These are phyloP conservation scores for Blastobotrys petasosporus DNA, from an alignment of 1,139 yeast genomes.

Conservation along the genomic window DNA sequence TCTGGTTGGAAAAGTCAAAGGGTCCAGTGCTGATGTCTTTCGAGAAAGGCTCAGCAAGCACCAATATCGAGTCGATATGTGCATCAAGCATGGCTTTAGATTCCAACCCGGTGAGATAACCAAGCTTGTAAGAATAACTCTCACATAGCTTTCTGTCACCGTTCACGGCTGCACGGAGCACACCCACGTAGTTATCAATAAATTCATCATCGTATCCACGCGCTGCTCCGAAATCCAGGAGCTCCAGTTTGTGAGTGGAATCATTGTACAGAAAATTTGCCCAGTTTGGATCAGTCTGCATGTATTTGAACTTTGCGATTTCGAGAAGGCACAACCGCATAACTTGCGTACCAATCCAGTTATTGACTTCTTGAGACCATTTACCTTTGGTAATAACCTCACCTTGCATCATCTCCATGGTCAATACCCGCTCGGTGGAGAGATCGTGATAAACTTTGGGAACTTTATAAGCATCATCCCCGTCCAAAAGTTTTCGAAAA, in stretches of 20 bases:
- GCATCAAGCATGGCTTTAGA: constrained; percentile 83
- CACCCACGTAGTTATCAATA: constrained; percentile 59
- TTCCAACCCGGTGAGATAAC: constrained; percentile 89
- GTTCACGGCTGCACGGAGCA: constrained; percentile 70
- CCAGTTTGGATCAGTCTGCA: constrained; percentile 99
- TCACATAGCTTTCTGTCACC: constrained; percentile 63
- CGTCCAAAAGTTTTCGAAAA: constrained; percentile 55
- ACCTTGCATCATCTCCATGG: constrained; percentile 89
- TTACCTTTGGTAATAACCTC: constrained; percentile 72
- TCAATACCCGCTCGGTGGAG: constrained; percentile 76
- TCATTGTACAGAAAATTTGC: constrained; percentile 87
- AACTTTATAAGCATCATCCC: constrained; percentile 67
- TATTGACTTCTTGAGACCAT: constrained; percentile 65
- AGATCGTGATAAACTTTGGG: constrained; percentile 75
- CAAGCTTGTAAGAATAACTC: constrained; percentile 62
- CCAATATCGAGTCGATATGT: constrained; percentile 85
- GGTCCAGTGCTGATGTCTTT: constrained; percentile 41
- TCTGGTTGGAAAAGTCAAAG: constrained; percentile 75
- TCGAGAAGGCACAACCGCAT: constrained; percentile 85
- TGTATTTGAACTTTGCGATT: constrained; percentile 75
- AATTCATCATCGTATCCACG: constrained; percentile 69
- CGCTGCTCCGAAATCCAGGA: constrained; percentile 94
- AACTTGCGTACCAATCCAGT: constrained; percentile 79
- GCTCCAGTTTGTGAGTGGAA: constrained; percentile 60
- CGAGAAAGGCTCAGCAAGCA: constrained; percentile 87